A percentile compares a stretch with the other conserved stretches of the same genome.
Evolutionary conservation across 2,329 filamentous ascomycete species (phyloP).

Genomic region (Pseudogymnoascus destructans): DNA sequence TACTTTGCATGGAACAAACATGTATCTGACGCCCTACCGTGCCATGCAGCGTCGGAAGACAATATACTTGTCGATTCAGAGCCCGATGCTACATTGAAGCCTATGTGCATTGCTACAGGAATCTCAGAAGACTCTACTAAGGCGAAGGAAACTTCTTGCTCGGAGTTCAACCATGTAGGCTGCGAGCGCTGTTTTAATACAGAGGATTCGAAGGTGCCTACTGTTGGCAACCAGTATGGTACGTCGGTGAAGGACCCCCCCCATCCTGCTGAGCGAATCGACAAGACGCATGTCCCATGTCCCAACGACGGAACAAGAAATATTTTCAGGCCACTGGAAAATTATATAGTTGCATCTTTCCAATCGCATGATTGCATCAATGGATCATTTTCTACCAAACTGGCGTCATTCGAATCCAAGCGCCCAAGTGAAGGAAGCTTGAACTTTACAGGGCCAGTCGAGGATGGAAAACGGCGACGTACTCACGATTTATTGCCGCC

Average conservation of each 20-base stretch:
- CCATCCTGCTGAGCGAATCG: neutral
- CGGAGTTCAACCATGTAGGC: neutral
- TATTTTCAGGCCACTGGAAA: constrained; percentile 65
- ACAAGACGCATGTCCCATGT: neutral
- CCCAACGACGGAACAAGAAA: constrained; percentile 33
- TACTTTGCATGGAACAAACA: neutral
- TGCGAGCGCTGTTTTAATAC: neutral
- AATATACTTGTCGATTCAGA: neutral
- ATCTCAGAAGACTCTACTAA: neutral
- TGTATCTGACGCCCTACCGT: neutral
- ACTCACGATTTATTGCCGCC: constrained; percentile 35
- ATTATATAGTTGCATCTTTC: constrained; percentile 60
- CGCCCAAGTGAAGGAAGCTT: constrained; percentile 21
- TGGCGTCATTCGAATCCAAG: constrained; percentile 26
- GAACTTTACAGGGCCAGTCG: constrained; percentile 19
- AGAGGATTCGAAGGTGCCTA: neutral
- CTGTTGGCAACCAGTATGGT: neutral
- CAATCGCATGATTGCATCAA: constrained; percentile 62
- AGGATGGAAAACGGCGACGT: constrained; percentile 26
- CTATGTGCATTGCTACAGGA: neutral
- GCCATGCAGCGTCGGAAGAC: neutral
- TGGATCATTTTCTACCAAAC: constrained; percentile 52
- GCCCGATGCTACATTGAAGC: neutral
- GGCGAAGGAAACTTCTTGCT: neutral
- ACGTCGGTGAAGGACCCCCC: neutral